A percentile compares a stretch with the other conserved stretches of the same genome.
Evolutionary conservation across 2,329 filamentous ascomycete species (phyloP).

Genomic region (Hymenotorrendiella dingleyae): DNA sequence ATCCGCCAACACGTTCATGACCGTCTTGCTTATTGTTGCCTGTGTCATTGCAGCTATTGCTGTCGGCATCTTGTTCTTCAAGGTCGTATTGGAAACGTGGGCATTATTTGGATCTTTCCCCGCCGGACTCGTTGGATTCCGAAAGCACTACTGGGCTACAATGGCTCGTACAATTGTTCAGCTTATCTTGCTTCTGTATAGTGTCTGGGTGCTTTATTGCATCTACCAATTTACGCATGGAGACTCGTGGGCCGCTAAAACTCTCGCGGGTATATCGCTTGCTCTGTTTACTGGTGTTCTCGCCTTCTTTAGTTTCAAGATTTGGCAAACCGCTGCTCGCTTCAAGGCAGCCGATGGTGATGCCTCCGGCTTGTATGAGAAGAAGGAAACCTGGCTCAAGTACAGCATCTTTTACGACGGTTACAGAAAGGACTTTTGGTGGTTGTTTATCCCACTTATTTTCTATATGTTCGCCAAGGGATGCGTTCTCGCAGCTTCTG

Average conservation of each 20-base stretch:
- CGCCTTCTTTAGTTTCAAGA: conserved; percentile 78
- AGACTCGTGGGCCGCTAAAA: conserved; percentile 89
- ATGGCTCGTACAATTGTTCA: conserved; percentile 85
- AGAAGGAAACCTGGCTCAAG: conserved; percentile 88
- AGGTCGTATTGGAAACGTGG: conserved; percentile 87
- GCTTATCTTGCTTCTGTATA: conserved; percentile 85
- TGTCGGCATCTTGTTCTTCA: conserved; percentile 81
- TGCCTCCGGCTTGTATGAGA: conserved; percentile 67
- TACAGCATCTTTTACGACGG: conserved; percentile 97
- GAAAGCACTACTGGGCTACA: conserved; percentile 93
- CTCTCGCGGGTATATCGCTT: conserved; percentile 76
- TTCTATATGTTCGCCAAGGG: conserved; percentile 89
- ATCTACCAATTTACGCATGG: conserved; percentile 91
- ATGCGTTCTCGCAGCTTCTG: conserved; percentile 73
- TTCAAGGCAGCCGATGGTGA: conserved; percentile 75
- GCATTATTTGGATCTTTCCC: conserved; percentile 86
- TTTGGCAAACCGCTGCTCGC: conserved; percentile 68
- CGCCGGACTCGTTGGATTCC: conserved; percentile 71
- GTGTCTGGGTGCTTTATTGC: conserved; percentile 92
- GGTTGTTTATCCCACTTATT: conserved; percentile 87
- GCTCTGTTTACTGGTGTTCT: conserved; percentile 74
- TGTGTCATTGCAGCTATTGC: conserved; percentile 80
- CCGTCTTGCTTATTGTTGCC: conserved; percentile 79
- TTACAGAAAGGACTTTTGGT: conserved; percentile 94
- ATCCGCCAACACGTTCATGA: conserved; percentile 92